Conservation (phyloP, 257 asterid species). For the Lycium ferocissimum region DNA sequence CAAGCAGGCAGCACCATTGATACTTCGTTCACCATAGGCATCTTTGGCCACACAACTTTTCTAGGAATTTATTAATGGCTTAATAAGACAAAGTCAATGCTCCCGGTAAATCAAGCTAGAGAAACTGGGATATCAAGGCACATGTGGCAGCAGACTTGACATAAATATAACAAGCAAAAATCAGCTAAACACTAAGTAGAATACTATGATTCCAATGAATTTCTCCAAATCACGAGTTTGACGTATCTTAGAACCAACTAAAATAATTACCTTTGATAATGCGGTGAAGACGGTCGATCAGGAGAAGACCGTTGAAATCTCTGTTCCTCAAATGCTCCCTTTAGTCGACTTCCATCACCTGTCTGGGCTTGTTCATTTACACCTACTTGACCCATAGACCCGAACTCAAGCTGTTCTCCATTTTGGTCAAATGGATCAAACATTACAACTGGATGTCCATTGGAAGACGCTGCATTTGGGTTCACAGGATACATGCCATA, state of each 20-base stretch:
- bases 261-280: conserved; percentile 61
- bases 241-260: conserved; percentile 9
- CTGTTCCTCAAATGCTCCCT: conserved; percentile 59
- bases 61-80: not conserved
- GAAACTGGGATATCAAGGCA: conserved; percentile 14
- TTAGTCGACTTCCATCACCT: conserved; percentile 58
- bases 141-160: not conserved
- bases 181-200: conserved; percentile 1
- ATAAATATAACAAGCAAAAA: not conserved
- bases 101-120: not conserved
- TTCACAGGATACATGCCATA: conserved; percentile 66
- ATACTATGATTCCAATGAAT: not conserved
- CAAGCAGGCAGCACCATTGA: conserved; percentile 2
- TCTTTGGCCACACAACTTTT: conserved; percentile 23
- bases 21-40: conserved; percentile 23
- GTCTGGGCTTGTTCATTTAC: conserved; percentile 63
- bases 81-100: not conserved
- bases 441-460: conserved; percentile 68
- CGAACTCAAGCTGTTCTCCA: conserved; percentile 86
- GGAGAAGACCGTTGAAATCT: conserved; percentile 70
- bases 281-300: conserved; percentile 88
- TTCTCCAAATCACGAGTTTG: not conserved
- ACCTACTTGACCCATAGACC: conserved; percentile 72
- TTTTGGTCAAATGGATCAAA: conserved; percentile 67
- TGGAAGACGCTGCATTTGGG: conserved; percentile 59